Base-by-base conservation (phyloP, 345 rosid species). In the Microcos paniculata region DNA sequence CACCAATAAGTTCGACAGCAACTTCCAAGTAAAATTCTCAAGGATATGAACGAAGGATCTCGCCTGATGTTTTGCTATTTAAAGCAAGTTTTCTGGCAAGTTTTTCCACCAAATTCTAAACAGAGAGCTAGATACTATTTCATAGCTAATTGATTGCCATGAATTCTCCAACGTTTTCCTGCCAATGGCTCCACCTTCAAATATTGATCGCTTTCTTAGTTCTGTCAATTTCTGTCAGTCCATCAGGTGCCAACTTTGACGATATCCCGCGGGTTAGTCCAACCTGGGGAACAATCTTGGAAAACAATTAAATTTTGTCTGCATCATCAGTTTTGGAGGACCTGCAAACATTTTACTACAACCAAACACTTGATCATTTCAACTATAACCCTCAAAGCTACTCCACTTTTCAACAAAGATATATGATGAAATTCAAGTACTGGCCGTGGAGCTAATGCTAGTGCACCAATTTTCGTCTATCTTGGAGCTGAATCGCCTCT, bases 351-450 rank as follows among this genome's bases (percentile, higher is more conserved):
- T 74, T 24, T 26, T 70, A 62, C 21, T 83, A 77, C 19, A 28
- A 58, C 6, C 82, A 83, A 68, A 80, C 83, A 12, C 78, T 83
- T 4, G 86, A 80, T 57, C 86, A 78, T 65, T 83, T 80, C 73
- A 80, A 75, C 48, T 83, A 70, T 24, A 62, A 45, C 11, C 80
- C 80, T 3, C 70, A 75, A 21, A 80, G 84, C 16, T 80, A 75
- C 11, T 21, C 10, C 15, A 72, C 78, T 18, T 80, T 80, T 31
- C 35, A 8, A 28, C 84, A 80, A n/a, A 73, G 76, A 11, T 83
- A 80, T 12, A 59, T 76, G 2, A 10, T 80, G 19, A 78, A 65
- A 24, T 76, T 10, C 40, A 68, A 76, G 78, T 31, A 80, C 63
- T 78, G 84, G 81, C n/a, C 61, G 72, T 2, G 77, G 79, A 3